Base-by-base conservation (phyloP, 768 basidiomycete species). In the Strobilomyces echinocephalus region DNA sequence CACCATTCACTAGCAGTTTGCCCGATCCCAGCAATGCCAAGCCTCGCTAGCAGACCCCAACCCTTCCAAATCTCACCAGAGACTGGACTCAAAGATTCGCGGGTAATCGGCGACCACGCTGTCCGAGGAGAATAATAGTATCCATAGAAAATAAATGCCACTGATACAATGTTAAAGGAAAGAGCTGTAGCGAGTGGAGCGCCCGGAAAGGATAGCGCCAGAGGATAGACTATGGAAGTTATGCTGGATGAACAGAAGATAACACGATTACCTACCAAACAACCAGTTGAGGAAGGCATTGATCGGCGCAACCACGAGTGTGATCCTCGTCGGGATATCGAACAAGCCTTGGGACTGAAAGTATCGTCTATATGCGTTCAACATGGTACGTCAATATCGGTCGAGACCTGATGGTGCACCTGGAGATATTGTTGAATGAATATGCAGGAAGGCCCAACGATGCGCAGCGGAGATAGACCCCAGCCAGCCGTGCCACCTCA, bases 1-100 rank as follows among this genome's bases (percentile, higher is more conserved):
- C 95, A 98, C 95, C 95, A 98, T 69, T 97, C 95, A 4, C 83
- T 84, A 1, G 90, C 91, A 5, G 82, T 86, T 67, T 93, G 91
- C 0, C 84, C 53, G 18, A 91, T 82, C 10, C 95, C 94, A 11
- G 89, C 88, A 4, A 95, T 61, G 0, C 95, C 91, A 0, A 98
- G 76, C 40, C 80, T 82, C 5, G 87, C 75, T 38, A 97, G 68
- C 9, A 88, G 70, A 1, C 85, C 82, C 18, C 93, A 76, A 51
- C 76, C 78, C 2, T 79, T 81, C 67, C 93, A 88, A 61, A 81
- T 80, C 8, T 82, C 75, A 44, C 76, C 69, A 0, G 78, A 78
- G 28, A 91, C 63, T 0, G 91, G 92, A 40, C 49, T 33, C 15
- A 65, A 34, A 34, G 60, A 62, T 55, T 34, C 35, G 35, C 53